Percentiles rank a stretch among this genome's conserved stretches.
Evolutionary conservation across 164 flowering plant genomes (phyloP).

Genomic region (Liquidambar formosana): DNA sequence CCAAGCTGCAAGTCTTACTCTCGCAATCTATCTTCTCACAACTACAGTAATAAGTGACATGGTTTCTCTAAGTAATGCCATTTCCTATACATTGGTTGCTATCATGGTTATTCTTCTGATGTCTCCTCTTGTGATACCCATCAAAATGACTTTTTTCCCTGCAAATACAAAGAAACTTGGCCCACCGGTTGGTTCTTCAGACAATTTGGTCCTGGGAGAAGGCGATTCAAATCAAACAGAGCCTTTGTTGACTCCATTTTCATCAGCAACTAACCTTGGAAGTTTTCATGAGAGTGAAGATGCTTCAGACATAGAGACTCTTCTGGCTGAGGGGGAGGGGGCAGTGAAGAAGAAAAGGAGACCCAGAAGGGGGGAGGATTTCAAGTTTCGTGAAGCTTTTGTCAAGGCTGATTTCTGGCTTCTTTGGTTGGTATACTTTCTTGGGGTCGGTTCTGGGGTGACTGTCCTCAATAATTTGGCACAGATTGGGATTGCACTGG

Average conservation of each 20-base stretch:
- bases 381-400: constrained; percentile 68
- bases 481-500: constrained; percentile 81
- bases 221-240: constrained; percentile 33
- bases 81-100: constrained; percentile 50
- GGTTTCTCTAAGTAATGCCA: constrained; percentile 35
- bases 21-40: constrained; percentile 71
- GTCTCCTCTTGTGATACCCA: constrained; percentile 81
- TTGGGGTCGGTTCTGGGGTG: constrained; percentile 70
- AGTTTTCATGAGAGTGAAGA: constrained; percentile 51
- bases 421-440: constrained; percentile 48
- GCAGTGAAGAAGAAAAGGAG: constrained; percentile 75
- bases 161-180: constrained; percentile 24
- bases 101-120: constrained; percentile 62
- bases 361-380: constrained; percentile 91
- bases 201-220: constrained; percentile 28
- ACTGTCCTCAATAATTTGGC: constrained; percentile 92
- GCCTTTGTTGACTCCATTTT: constrained; percentile 54
- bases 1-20: constrained; percentile 62
- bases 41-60: constrained; percentile 47
- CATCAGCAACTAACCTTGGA: constrained; percentile 56
- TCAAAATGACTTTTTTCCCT: constrained; percentile 78
- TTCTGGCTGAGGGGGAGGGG: constrained; percentile 82
- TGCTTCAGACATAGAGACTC: constrained; percentile 56
- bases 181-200: constrained; percentile 38
- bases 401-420: constrained; percentile 99